Evolutionary conservation across 2,329 filamentous ascomycete species (phyloP), one percentile per base, ranked within the genome.

Genomic region (Verticillium dahliae): DNA sequence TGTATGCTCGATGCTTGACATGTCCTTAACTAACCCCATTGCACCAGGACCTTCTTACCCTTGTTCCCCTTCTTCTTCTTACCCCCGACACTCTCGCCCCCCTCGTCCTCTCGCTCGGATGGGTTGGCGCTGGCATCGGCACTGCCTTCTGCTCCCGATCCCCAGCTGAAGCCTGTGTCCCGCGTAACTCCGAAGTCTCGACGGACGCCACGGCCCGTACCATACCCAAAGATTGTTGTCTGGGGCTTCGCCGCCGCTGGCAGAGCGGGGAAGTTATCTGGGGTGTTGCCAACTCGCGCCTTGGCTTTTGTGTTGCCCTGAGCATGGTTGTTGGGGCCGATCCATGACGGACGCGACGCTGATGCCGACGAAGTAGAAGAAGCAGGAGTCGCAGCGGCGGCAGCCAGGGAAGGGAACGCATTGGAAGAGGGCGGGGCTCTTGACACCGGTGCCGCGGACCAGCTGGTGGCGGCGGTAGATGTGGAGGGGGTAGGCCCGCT

Each of bases 201-300:
- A 56, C 83, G 77, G 15, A 88, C 84, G 37, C 78, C 73, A 4
- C 76, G 72, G 4, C 85, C 76, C 4, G 76, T 73, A 1, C 85
- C 85, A 67, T 87, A 87, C 2, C 84, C 84, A 60, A 87, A 86
- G 55, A 88, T 85, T 0, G 83, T 85, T 1, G 83, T 86, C 52
- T 79, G 78, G 3, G 84, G 83, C 69, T 88, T 97, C 0, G 90
- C 83, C 1, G 92, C 92, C 0, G 87, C 81, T 0, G 93, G 93
- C 1, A 97, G 81, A 1, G 92, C 88, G 0, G 93, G 94, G 75
- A 97, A 97, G 0, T 87, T 86, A 65, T 93, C 89, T 35, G 69
- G 70, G 33, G 63, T 61, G n/a, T 67, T 33, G 13, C 39, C 45
- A 31, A 22, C 39, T 56, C 54, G 55, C 10, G 56, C 9, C 50